Evolutionary conservation across 371 early-diverging fungal species (phyloP).

Genomic region (Conidiobolus incongruus): DNA sequence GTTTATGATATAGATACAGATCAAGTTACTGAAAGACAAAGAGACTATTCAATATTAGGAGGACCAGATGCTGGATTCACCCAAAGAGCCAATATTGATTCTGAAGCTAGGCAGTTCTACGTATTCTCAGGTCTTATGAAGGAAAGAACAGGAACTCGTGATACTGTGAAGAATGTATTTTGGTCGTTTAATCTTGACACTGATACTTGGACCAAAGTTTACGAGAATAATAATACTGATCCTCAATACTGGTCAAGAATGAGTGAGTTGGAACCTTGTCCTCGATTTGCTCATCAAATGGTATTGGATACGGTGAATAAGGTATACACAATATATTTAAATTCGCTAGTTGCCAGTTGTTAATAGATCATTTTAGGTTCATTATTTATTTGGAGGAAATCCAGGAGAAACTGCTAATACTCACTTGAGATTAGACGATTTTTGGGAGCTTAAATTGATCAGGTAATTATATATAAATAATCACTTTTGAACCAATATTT

Average conservation of each 20-base stretch:
- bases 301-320: conserved; percentile 37
- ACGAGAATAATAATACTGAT: conserved; percentile 33
- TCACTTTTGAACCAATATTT: background rate
- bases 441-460: conserved; percentile 52
- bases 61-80: conserved; percentile 62
- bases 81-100: conserved; percentile 65
- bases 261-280: conserved; percentile 35
- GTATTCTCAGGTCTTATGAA: conserved; percentile 47
- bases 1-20: conserved; percentile 58
- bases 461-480: conserved; percentile 16
- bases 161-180: conserved; percentile 37
- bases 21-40: conserved; percentile 36
- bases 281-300: conserved; percentile 73
- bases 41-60: conserved; percentile 39
- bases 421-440: conserved; percentile 47
- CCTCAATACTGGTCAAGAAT: conserved; percentile 17
- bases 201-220: conserved; percentile 48
- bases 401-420: conserved; percentile 33
- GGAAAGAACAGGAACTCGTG: conserved; percentile 18
- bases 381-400: conserved; percentile 79
- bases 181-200: conserved; percentile 46
- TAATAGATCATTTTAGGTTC: conserved; percentile 9
- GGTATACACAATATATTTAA: background rate
- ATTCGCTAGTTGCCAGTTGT: background rate
- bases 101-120: conserved; percentile 49